These are phyloP conservation scores for Mortierella claussenii DNA, from an alignment of 192 early-diverging fungal species.

Conservation along the genomic window DNA sequence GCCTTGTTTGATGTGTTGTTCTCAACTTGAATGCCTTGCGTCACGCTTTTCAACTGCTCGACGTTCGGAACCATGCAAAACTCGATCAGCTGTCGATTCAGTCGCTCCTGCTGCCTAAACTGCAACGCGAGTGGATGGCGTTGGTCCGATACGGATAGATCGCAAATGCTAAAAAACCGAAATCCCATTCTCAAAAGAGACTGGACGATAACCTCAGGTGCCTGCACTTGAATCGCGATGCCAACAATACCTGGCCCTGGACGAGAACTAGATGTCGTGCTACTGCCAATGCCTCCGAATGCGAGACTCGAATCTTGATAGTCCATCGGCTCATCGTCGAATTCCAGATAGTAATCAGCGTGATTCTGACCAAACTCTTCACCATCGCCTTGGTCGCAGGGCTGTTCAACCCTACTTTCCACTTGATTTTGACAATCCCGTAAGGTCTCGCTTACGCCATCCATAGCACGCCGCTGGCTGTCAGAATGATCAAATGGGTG, in stretches of 20 bases:
- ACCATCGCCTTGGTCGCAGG: too few species aligned
- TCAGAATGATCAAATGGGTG: not conserved
- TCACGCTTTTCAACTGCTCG: too few species aligned
- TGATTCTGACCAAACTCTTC: too few species aligned
- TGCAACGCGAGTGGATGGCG: slow-evolving; percentile 36
- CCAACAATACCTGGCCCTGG: slow-evolving; percentile 48
- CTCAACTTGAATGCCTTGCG: not conserved
- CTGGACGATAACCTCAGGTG: slow-evolving; percentile 31
- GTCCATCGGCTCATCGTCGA: slow-evolving; percentile 2
- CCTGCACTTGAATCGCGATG: slow-evolving; percentile 40
- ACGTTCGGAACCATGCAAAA: slow-evolving; percentile 42
- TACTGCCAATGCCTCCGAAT: slow-evolving; percentile 39
- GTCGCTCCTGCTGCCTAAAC: slow-evolving; percentile 37
- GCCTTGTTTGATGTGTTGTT: not conserved
- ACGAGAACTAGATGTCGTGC: slow-evolving; percentile 40
- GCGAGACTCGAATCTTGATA: slow-evolving; percentile 37
- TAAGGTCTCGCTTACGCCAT: too few species aligned
- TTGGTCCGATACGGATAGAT: slow-evolving; percentile 39
- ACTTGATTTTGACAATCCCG: not conserved
- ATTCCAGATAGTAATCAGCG: slow-evolving; percentile 6
- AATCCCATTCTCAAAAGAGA: slow-evolving; percentile 35
- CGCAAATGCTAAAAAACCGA: slow-evolving; percentile 47
- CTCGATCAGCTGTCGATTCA: slow-evolving; percentile 40
- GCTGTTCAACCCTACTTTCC: not conserved
- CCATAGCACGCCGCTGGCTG: not conserved